Percentiles rank a stretch among this genome's conserved stretches.
phyloP scores from a whole-genome alignment of 2,329 filamentous ascomycete species.

The Sporothrix luriei region DNA sequence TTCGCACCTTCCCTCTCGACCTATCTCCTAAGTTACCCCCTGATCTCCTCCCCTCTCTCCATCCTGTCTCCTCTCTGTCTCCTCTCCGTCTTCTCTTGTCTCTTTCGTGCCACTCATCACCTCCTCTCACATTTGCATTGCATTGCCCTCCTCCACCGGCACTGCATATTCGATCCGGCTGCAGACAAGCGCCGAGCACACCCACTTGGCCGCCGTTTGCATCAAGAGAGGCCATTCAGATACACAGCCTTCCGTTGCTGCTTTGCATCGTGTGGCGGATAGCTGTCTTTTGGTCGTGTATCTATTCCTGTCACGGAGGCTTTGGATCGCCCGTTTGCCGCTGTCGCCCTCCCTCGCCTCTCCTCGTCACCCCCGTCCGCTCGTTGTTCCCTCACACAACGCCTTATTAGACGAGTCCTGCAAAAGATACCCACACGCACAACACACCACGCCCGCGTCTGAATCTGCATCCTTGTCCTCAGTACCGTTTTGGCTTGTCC shows the following conservation, averaged over 20 bases:
- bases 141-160: constrained; percentile 29
- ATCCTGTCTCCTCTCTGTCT: background rate
- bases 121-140: constrained; percentile 25
- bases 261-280: constrained; percentile 37
- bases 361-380: constrained; percentile 13
- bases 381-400: constrained; percentile 25
- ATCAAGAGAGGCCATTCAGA: constrained; percentile 14
- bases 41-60: constrained; percentile 27
- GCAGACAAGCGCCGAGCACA: constrained; percentile 46
- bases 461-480: constrained; percentile 30
- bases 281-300: constrained; percentile 34
- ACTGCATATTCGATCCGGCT: constrained; percentile 36
- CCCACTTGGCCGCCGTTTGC: constrained; percentile 33
- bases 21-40: constrained; percentile 25
- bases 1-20: constrained; percentile 15
- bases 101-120: background rate
- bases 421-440: constrained; percentile 27
- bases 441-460: constrained; percentile 22
- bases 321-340: constrained; percentile 23
- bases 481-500: constrained; percentile 15
- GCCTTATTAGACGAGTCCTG: constrained; percentile 29
- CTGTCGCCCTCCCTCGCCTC: constrained; percentile 23
- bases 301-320: constrained; percentile 16
- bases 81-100: constrained; percentile 4
- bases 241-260: constrained; percentile 31